Base-by-base conservation (phyloP, 2,329 filamentous ascomycete species). In the Lachnellula cervina region DNA sequence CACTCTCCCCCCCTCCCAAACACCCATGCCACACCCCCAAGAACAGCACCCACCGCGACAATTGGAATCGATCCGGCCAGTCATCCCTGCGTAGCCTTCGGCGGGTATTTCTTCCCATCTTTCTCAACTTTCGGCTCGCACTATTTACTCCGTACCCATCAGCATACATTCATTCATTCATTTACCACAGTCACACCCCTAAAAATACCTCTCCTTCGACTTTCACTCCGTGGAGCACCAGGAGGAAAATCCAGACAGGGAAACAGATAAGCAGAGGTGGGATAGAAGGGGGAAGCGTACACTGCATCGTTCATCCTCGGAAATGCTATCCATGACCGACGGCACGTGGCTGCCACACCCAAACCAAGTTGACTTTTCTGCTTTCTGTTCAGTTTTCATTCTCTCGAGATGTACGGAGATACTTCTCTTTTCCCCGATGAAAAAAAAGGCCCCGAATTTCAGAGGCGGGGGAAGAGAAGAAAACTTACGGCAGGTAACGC, bases 321-420 rank as follows among this genome's bases (percentile, higher is more conserved):
- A 73, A 21, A 84, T 69, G 7, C 66, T 64, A 63, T 79, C 75
- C 75, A 85, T 79, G 51, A 84, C 80, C 3, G 67, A 62, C 2
- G 78, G 70, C 52, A 81, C 68, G 68, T 82, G 76, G 54, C 68
- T 69, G 49, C 77, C 77, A 65, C 79, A 81, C 54, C 78, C 79
- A 68, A 71, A 75, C 80, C 80, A 82, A 14, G 78, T 77, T 35
- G 71, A 62, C 59, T 80, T 80, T 49, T 76, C 78, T 77, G 56
- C 54, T 9, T 2, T 4, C 43, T 37, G 44, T 52, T 52, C n/a
- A 49, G 58, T 16, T 34, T 23, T 9, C 37, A 40, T 14, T 14
- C 37, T 40, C 37, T 40, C 11, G 16, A 16, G 7, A 6, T 16
- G 13, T 17, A 16, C 14, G 21, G 2, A 4, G 4, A 8, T 40